Evolutionary conservation across 768 basidiomycete genomes (phyloP).

Genomic region (Xanthoconium stramineum): DNA sequence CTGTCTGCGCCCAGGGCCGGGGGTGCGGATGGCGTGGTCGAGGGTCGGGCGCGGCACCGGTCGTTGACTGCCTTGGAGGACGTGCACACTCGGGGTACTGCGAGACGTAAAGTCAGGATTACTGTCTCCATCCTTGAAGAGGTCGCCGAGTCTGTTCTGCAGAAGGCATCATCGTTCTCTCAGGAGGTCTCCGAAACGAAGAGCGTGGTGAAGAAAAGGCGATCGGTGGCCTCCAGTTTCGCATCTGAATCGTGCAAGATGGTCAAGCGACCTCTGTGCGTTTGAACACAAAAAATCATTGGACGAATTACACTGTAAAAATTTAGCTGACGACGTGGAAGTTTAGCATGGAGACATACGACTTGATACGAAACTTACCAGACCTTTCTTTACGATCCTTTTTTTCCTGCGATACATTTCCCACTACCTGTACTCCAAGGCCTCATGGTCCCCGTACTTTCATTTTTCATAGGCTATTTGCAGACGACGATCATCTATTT

Average conservation of each 20-base stretch:
- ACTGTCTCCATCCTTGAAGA: slow-evolving; percentile 14
- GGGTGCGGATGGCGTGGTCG: neutral
- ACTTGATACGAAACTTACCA: neutral
- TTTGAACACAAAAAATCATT: neutral
- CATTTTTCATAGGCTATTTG: neutral
- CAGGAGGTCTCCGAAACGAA: neutral
- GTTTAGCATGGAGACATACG: neutral
- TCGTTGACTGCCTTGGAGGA: slow-evolving; percentile 24
- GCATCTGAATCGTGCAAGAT: slow-evolving; percentile 9
- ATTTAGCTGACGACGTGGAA: neutral
- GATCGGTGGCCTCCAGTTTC: slow-evolving; percentile 3
- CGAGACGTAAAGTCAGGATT: slow-evolving; percentile 18
- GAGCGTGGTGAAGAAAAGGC: slow-evolving; percentile 4
- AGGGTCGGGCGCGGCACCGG: slow-evolving; percentile 21
- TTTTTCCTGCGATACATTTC: neutral
- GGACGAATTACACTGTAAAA: neutral
- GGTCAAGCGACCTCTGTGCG: slow-evolving; percentile 18
- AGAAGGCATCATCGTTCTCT: neutral
- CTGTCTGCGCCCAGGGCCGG: slow-evolving; percentile 7
- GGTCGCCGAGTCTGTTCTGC: neutral
- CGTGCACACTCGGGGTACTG: slow-evolving; percentile 1
- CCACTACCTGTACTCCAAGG: neutral
- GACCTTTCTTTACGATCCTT: neutral
- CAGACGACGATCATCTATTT: neutral
- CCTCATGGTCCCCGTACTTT: neutral